A percentile compares a stretch with the other conserved stretches of the same genome.
Evolutionary conservation across 106 monocot species (phyloP).

Genomic region (Dendrobium huoshanense): DNA sequence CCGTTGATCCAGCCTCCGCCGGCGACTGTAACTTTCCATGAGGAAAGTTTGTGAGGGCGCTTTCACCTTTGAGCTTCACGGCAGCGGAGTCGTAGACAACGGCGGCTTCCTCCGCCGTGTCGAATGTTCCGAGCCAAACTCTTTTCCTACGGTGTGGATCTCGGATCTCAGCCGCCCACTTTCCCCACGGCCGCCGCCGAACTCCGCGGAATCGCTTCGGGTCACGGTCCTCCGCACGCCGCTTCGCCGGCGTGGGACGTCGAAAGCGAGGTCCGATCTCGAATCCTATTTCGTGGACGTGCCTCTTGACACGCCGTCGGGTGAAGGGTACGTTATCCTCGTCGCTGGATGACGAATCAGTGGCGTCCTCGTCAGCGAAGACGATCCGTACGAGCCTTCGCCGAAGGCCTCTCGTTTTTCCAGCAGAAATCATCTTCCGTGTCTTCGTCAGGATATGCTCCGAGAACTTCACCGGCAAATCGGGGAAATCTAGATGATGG

Average conservation of each 20-base stretch:
- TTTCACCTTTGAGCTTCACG: slow-evolving; percentile 13
- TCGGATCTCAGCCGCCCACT: slow-evolving; percentile 13
- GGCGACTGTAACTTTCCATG: neutral
- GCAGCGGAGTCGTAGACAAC: slow-evolving; percentile 13
- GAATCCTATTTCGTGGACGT: slow-evolving; percentile 17
- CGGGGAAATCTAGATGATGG: neutral
- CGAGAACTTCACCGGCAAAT: neutral
- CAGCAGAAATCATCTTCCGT: neutral
- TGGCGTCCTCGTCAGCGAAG: slow-evolving; percentile 22
- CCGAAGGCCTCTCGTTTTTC: neutral
- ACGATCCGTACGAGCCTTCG: slow-evolving; percentile 16
- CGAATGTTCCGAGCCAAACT: slow-evolving; percentile 18
- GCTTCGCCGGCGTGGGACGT: neutral
- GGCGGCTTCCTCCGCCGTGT: slow-evolving; percentile 16
- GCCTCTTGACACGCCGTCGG: slow-evolving; percentile 8
- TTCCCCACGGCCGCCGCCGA: slow-evolving; percentile 13
- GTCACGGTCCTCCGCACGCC: neutral
- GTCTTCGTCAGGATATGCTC: slow-evolving; percentile 1
- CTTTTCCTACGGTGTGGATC: slow-evolving; percentile 1
- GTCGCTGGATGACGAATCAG: slow-evolving; percentile 18
- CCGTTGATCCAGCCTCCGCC: neutral
- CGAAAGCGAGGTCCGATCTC: neutral
- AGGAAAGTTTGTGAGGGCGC: slow-evolving; percentile 16
- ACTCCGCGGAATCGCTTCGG: slow-evolving; percentile 6
- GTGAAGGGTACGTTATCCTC: neutral